phyloP scores from a whole-genome alignment of 2,329 filamentous ascomycete species.

The Helotiales sp. region DNA sequence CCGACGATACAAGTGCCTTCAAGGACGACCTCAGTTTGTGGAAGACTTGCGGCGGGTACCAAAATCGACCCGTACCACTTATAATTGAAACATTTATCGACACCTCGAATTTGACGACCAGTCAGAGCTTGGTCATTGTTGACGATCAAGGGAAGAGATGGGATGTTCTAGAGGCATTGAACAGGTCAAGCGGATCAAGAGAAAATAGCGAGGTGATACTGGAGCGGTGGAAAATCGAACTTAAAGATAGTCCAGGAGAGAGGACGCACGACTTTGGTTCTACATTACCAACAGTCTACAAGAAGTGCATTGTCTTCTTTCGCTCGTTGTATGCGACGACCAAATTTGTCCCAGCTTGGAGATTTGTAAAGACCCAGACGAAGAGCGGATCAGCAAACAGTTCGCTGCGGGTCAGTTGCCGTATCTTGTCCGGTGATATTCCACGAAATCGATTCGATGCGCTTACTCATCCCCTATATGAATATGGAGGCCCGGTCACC shows the following conservation, averaged over 20 bases:
- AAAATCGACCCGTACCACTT: conserved; percentile 79
- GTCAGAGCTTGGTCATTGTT: conserved; percentile 83
- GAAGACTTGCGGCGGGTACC: conserved; percentile 78
- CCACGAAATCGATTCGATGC: conserved; percentile 66
- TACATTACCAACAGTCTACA: conserved; percentile 86
- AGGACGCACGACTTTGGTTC: conserved; percentile 62
- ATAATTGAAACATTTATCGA: conserved; percentile 92
- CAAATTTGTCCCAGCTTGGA: conserved; percentile 85
- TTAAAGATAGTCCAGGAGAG: conserved; percentile 65
- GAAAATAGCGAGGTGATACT: conserved; percentile 77
- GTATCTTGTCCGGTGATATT: conserved; percentile 67
- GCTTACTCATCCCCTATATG: conserved; percentile 72
- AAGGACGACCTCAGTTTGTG: conserved; percentile 80
- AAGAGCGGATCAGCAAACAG: conserved; percentile 68
- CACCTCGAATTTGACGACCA: conserved; percentile 76
- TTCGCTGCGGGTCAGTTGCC: conserved; percentile 76
- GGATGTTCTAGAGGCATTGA: conserved; percentile 87
- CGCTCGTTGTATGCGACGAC: conserved; percentile 84
- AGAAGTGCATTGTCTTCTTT: conserved; percentile 95
- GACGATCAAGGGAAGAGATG: conserved; percentile 91
- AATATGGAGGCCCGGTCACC: conserved; percentile 64
- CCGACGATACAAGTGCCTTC: conserved; percentile 90
- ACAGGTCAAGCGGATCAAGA: conserved; percentile 60
- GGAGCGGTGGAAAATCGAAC: conserved; percentile 87
- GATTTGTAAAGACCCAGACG: conserved; percentile 72